A percentile compares a stretch with the other conserved stretches of the same genome.
These are phyloP conservation scores for Pleurotus tuoliensis DNA, from an alignment of 768 basidiomycete species.

Conservation along the genomic window DNA sequence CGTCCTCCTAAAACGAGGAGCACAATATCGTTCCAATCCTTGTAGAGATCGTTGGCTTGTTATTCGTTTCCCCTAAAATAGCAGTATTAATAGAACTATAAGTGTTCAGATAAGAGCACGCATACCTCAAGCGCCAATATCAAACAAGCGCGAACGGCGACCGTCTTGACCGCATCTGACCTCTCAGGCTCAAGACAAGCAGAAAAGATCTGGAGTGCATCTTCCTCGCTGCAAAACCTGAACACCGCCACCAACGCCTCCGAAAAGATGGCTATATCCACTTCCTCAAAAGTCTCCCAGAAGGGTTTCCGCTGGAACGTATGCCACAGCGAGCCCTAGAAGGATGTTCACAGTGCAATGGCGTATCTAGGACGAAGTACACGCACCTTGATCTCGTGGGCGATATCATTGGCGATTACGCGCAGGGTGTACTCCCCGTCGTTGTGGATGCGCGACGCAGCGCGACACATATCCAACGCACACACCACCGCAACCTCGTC, in stretches of 20 bases:
- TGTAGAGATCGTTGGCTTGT: slow-evolving; percentile 53
- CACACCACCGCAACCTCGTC: slow-evolving; percentile 69
- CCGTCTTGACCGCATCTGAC: slow-evolving; percentile 77
- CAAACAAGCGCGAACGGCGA: slow-evolving; percentile 69
- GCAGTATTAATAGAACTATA: neutral
- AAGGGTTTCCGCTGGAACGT: slow-evolving; percentile 51
- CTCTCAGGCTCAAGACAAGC: slow-evolving; percentile 72
- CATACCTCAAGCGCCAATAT: slow-evolving; percentile 64
- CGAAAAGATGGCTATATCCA: slow-evolving; percentile 72
- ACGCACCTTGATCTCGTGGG: slow-evolving; percentile 74
- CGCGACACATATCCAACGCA: slow-evolving; percentile 74
- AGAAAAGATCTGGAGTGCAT: slow-evolving; percentile 56
- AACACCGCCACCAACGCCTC: slow-evolving; percentile 72
- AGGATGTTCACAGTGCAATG: too few species aligned
- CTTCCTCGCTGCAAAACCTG: slow-evolving; percentile 63
- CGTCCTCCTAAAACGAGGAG: slow-evolving; percentile 48
- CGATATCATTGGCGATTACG: slow-evolving; percentile 65
- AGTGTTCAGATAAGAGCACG: neutral
- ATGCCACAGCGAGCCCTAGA: slow-evolving; percentile 19
- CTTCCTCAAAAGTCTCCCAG: slow-evolving; percentile 68
- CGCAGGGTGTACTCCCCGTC: slow-evolving; percentile 61
- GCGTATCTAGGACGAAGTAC: neutral
- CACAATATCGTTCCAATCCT: slow-evolving; percentile 41
- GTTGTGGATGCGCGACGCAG: slow-evolving; percentile 48
- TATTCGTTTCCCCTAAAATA: slow-evolving; percentile 44